phyloP scores from a whole-genome alignment of 1,284 basidiomycete species.

The Polyporus tsugae region DNA sequence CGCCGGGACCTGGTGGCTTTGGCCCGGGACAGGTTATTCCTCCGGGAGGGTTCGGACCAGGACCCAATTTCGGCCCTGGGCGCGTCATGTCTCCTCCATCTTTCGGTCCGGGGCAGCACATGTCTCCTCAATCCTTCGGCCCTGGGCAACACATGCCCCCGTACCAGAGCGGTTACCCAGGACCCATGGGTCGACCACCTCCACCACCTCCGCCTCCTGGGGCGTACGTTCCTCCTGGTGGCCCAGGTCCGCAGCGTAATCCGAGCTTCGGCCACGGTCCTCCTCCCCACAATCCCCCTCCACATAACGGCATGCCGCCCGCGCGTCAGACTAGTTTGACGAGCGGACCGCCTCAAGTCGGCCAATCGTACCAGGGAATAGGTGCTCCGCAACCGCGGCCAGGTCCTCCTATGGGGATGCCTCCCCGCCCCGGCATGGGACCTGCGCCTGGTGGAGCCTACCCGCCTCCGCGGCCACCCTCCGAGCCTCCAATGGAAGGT shows the following conservation, averaged over 20 bases:
- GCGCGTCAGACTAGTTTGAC: constrained; percentile 15
- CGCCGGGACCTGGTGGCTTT: constrained; percentile 23
- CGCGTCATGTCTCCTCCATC: constrained; percentile 39
- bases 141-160: constrained; percentile 30
- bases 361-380: constrained; percentile 27
- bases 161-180: constrained; percentile 44
- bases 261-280: constrained; percentile 26
- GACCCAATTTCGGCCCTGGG: constrained; percentile 37
- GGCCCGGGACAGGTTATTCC: constrained; percentile 41
- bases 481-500: constrained; percentile 48
- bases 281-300: constrained; percentile 10
- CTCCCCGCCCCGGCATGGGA: constrained; percentile 27
- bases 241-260: constrained; percentile 22
- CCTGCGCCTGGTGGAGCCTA: constrained; percentile 22
- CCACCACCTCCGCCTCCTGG: constrained; percentile 23
- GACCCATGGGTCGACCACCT: constrained; percentile 35
- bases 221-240: constrained; percentile 19
- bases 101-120: constrained; percentile 37
- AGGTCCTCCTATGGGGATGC: constrained; percentile 12
- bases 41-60: constrained; percentile 37
- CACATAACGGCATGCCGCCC: constrained; percentile 10
- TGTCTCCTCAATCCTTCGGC: constrained; percentile 33
- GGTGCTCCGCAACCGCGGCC: constrained; percentile 10
- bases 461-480: constrained; percentile 45
- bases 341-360: constrained; percentile 27